phyloP scores from a whole-genome alignment of 73 alveolate species.

The Tetrahymena thermophila region DNA sequence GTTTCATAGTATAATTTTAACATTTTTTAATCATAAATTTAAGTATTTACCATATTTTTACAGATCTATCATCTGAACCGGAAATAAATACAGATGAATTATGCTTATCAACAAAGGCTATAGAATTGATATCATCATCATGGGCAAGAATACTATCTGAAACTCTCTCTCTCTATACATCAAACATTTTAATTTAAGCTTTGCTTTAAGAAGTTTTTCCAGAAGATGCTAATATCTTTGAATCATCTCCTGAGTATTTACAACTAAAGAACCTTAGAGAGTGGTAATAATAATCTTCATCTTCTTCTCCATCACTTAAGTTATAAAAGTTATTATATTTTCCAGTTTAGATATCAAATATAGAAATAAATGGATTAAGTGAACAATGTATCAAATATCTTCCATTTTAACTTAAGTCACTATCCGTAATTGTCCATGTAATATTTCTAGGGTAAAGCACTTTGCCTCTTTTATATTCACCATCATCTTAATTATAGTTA shows the following conservation, averaged over 20 bases:
- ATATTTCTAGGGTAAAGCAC: background rate
- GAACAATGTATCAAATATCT: background rate
- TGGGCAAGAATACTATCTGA: slow-evolving; percentile 39
- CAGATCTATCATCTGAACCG: slow-evolving; percentile 68
- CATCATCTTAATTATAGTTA: background rate
- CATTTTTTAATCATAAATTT: background rate
- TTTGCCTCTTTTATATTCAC: background rate
- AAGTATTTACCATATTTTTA: slow-evolving; percentile 50
- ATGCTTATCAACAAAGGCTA: slow-evolving; percentile 60
- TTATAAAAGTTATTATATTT: background rate
- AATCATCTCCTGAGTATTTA: background rate
- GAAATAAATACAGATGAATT: slow-evolving; percentile 61
- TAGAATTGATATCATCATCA: slow-evolving; percentile 69
- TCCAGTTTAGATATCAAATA: background rate
- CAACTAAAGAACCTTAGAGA: background rate
- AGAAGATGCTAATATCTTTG: background rate
- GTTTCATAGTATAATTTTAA: background rate
- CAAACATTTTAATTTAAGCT: background rate
- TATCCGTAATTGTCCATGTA: background rate
- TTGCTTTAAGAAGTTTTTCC: background rate
- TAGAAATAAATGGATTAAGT: background rate
- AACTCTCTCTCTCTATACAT: background rate
- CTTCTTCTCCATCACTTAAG: background rate
- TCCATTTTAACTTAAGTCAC: background rate
- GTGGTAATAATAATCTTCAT: background rate